Percentiles rank a stretch among this genome's conserved stretches.
phyloP scores from a whole-genome alignment of 2,329 filamentous ascomycete species.

The Hymenoscyphus repandus region DNA sequence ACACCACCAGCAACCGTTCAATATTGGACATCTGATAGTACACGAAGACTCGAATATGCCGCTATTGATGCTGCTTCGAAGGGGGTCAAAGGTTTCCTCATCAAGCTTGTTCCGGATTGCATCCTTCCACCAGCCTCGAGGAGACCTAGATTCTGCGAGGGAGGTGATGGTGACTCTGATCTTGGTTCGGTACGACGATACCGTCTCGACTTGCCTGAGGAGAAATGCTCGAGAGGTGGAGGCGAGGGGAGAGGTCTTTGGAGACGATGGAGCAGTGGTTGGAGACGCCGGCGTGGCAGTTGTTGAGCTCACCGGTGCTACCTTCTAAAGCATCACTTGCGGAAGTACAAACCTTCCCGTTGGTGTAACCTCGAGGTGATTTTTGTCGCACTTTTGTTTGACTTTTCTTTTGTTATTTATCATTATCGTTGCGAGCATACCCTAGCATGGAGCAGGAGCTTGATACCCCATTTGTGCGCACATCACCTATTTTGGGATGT shows the following conservation, averaged over 20 bases:
- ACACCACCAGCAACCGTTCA: slow-evolving; percentile 55
- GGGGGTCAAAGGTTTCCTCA: slow-evolving; percentile 56
- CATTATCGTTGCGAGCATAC: too few relatives aligned
- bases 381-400: too few relatives aligned
- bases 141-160: slow-evolving; percentile 52
- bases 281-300: neutral
- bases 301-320: neutral
- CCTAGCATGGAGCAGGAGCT: too few relatives aligned
- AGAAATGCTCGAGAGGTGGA: slow-evolving; percentile 9
- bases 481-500: too few relatives aligned
- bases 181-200: slow-evolving; percentile 59
- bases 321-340: too few relatives aligned
- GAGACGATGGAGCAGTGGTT: neutral
- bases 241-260: neutral
- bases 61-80: slow-evolving; percentile 59
- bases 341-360: too few relatives aligned
- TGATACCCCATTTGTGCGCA: too few relatives aligned
- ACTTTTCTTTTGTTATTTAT: too few relatives aligned
- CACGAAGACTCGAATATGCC: slow-evolving; percentile 58
- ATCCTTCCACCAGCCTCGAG: slow-evolving; percentile 46
- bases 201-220: slow-evolving; percentile 50
- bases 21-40: slow-evolving; percentile 63
- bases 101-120: slow-evolving; percentile 56
- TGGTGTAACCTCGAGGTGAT: too few relatives aligned
- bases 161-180: slow-evolving; percentile 34